Evolutionary conservation across 306 rosid species (phyloP).

Genomic region (Mimosa bimucronata): DNA sequence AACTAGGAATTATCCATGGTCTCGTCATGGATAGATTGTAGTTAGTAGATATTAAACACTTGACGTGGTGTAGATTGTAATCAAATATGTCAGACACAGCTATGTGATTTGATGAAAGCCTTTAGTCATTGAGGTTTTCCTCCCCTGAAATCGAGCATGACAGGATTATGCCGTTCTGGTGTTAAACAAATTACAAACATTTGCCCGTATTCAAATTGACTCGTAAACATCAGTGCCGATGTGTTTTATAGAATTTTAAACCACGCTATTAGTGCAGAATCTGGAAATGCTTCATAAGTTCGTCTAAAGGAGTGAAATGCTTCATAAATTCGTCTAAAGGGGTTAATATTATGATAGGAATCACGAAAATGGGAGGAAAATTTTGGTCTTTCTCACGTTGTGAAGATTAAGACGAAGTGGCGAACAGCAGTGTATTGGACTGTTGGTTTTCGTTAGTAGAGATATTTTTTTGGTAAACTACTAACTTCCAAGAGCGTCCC

Average conservation of each 20-base stretch:
- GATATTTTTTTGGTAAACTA: no score
- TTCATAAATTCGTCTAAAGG: background rate
- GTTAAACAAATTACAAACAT: background rate
- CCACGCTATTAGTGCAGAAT: background rate
- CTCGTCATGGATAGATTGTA: slow-evolving; percentile 8
- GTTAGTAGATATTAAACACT: background rate
- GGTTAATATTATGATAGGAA: background rate
- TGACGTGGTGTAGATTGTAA: background rate
- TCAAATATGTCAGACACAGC: background rate
- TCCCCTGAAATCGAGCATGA: background rate
- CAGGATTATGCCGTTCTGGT: background rate
- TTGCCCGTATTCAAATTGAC: background rate
- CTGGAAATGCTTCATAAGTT: background rate
- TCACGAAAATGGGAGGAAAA: background rate
- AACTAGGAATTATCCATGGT: background rate
- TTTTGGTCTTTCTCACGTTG: background rate
- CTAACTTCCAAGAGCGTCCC: no score
- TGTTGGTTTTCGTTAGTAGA: no score
- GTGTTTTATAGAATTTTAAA: background rate
- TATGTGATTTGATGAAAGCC: background rate
- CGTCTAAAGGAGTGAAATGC: background rate
- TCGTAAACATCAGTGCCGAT: background rate
- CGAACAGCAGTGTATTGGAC: no score
- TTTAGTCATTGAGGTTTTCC: background rate
- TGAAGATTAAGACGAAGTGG: no score